Conservation (phyloP, 2,329 filamentous ascomycete species). For the Aureobasidium sp. region DNA sequence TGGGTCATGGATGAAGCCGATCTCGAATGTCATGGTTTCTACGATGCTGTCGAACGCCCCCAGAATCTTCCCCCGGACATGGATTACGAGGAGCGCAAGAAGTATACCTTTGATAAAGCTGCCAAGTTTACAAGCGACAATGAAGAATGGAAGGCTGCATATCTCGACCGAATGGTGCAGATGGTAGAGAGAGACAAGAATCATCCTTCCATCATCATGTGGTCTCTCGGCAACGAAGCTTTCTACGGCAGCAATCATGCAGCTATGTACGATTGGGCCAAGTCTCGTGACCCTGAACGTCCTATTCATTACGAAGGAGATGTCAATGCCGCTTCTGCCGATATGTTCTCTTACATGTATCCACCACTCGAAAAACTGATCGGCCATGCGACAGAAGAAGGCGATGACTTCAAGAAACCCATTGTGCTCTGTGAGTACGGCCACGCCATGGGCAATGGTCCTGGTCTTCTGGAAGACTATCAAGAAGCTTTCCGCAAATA, state of each 20-base stretch:
- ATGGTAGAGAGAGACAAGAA: conserved; percentile 64
- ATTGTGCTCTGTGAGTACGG: conserved; percentile 51
- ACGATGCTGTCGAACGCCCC: conserved; percentile 27
- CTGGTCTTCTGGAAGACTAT: conserved; percentile 63
- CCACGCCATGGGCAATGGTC: conserved; percentile 68
- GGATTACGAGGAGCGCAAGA: conserved; percentile 55
- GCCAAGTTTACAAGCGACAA: conserved; percentile 57
- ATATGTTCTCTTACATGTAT: conserved; percentile 66
- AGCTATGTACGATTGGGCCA: conserved; percentile 60
- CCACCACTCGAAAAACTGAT: conserved; percentile 47
- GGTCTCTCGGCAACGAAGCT: conserved; percentile 67
- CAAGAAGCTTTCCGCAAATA: conserved; percentile 56
- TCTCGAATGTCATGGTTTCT: conserved; percentile 42
- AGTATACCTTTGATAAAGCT: conserved; percentile 47
- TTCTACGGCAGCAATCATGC: conserved; percentile 64
- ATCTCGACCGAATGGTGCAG: conserved; percentile 59
- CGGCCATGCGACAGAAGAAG: conserved; percentile 37
- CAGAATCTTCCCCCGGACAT: conserved; percentile 29
- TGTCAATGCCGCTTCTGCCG: conserved; percentile 50
- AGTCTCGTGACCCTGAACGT: conserved; percentile 50
- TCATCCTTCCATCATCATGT: conserved; percentile 62
- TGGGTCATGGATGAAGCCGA: conserved; percentile 56
- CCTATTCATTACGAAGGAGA: conserved; percentile 64
- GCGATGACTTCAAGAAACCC: conserved; percentile 40
- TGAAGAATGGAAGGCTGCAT: conserved; percentile 54